Evolutionary conservation across 208 protist genomes (phyloP).

Genomic region (Trichomonas vaginalis): DNA sequence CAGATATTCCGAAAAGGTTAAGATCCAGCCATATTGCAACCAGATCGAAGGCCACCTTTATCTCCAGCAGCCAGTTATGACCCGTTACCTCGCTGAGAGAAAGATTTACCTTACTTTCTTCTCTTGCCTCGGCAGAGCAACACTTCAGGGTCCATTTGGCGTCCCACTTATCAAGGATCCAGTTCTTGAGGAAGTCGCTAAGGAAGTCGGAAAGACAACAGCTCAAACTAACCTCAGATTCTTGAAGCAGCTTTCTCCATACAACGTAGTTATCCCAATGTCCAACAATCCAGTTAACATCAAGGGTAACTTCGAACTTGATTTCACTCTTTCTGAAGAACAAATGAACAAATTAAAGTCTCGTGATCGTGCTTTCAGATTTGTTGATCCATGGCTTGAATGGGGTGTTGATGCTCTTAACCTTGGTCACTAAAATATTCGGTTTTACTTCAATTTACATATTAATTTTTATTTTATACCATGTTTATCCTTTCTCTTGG

Average conservation of each 20-base stretch:
- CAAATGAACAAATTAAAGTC: neutral
- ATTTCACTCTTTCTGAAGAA: neutral
- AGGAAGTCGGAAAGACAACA: neutral
- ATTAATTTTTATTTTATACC: too few relatives aligned
- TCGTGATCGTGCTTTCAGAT: too few relatives aligned
- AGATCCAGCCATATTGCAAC: neutral
- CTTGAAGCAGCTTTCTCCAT: neutral
- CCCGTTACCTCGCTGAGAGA: neutral
- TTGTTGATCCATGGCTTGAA: neutral
- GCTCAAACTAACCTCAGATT: neutral
- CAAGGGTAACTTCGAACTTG: neutral
- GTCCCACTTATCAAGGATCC: neutral
- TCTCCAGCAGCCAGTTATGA: conserved; percentile 21
- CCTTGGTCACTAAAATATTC: neutral
- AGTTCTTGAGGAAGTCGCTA: neutral
- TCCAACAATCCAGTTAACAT: neutral
- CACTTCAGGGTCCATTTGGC: neutral
- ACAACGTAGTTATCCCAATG: neutral
- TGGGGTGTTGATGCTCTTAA: neutral
- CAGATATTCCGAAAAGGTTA: neutral
- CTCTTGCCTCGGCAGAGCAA: conserved; percentile 22
- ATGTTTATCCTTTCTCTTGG: too few relatives aligned
- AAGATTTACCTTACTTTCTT: conserved; percentile 24
- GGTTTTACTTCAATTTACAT: too few relatives aligned
- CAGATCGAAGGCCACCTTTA: conserved; percentile 27